phyloP scores from a whole-genome alignment of 108 stramenopile species.

The Cylindrotheca fusiformis region DNA sequence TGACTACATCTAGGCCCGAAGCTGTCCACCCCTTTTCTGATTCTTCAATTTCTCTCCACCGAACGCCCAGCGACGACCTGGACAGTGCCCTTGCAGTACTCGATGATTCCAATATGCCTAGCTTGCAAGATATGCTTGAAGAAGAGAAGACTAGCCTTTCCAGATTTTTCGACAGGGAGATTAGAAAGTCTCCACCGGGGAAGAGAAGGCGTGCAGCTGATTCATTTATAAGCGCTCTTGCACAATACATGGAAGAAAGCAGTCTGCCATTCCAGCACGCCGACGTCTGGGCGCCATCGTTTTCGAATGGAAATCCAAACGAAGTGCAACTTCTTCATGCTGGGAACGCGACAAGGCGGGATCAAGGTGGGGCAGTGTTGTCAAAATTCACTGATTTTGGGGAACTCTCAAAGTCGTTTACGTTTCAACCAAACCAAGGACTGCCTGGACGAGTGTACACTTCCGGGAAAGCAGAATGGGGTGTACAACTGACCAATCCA shows the following conservation, averaged over 20 bases:
- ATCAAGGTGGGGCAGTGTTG: conserved; percentile 12
- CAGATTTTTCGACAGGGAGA: background rate
- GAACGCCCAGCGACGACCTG: background rate
- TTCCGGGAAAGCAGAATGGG: conserved; percentile 42
- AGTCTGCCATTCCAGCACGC: conserved; percentile 50
- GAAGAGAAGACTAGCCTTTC: background rate
- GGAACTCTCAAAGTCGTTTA: conserved; percentile 52
- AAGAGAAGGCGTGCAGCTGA: background rate
- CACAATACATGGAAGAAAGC: conserved; percentile 24
- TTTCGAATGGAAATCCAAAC: conserved; percentile 1
- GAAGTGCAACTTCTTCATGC: conserved; percentile 35
- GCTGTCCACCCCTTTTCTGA: too few relatives aligned
- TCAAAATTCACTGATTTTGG: conserved; percentile 50
- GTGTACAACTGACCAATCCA: conserved; percentile 33
- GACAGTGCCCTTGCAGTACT: background rate
- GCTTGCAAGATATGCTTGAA: too few relatives aligned
- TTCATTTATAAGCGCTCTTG: conserved; percentile 41
- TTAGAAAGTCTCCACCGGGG: background rate
- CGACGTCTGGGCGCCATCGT: conserved; percentile 60
- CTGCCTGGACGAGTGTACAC: conserved; percentile 64
- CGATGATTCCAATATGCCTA: too few relatives aligned
- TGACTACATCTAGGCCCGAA: background rate
- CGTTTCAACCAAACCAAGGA: conserved; percentile 52
- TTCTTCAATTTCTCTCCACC: background rate
- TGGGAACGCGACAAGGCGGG: conserved; percentile 24